These are phyloP conservation scores for Priceomyces haplophilus DNA, from an alignment of 805 yeast genomes.

Conservation along the genomic window DNA sequence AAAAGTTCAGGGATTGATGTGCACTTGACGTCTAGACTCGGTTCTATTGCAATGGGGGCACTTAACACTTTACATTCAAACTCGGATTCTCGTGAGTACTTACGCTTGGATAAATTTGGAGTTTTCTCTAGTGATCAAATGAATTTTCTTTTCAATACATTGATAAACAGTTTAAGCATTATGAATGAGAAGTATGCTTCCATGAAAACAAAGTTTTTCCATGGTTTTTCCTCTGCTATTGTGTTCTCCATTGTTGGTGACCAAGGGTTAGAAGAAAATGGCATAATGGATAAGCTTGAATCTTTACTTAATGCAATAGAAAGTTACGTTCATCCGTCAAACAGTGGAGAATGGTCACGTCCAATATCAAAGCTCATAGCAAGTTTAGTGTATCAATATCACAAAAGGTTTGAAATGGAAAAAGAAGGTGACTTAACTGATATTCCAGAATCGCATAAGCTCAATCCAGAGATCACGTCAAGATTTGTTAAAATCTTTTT, in stretches of 20 bases:
- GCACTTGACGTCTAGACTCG: slow-evolving; percentile 61
- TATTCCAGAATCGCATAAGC: slow-evolving; percentile 30
- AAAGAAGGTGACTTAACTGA: slow-evolving; percentile 23
- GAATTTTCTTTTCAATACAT: slow-evolving; percentile 53
- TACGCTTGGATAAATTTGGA: slow-evolving; percentile 53
- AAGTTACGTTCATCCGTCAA: slow-evolving; percentile 90
- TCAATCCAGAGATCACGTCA: slow-evolving; percentile 30
- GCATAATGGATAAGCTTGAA: slow-evolving; percentile 51
- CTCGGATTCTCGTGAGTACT: slow-evolving; percentile 12
- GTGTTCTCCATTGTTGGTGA: slow-evolving; percentile 62
- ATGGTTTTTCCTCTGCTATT: slow-evolving; percentile 45
- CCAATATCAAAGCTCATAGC: slow-evolving; percentile 64
- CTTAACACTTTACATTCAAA: slow-evolving; percentile 28
- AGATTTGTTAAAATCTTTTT: slow-evolving; percentile 51
- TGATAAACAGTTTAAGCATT: slow-evolving; percentile 45
- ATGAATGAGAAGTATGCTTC: slow-evolving; percentile 48
- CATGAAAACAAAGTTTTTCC: slow-evolving; percentile 36
- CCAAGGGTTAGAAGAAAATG: slow-evolving; percentile 34
- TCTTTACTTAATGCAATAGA: slow-evolving; percentile 65
- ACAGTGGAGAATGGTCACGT: slow-evolving; percentile 83
- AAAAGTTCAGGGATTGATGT: slow-evolving; percentile 54
- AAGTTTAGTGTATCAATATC: slow-evolving; percentile 57
- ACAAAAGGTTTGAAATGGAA: slow-evolving; percentile 55
- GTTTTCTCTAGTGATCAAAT: slow-evolving; percentile 63
- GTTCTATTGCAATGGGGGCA: slow-evolving; percentile 54